Conservation (phyloP, 495 filamentous ascomycete genomes). For the Amphirosellinia nigrospora region DNA sequence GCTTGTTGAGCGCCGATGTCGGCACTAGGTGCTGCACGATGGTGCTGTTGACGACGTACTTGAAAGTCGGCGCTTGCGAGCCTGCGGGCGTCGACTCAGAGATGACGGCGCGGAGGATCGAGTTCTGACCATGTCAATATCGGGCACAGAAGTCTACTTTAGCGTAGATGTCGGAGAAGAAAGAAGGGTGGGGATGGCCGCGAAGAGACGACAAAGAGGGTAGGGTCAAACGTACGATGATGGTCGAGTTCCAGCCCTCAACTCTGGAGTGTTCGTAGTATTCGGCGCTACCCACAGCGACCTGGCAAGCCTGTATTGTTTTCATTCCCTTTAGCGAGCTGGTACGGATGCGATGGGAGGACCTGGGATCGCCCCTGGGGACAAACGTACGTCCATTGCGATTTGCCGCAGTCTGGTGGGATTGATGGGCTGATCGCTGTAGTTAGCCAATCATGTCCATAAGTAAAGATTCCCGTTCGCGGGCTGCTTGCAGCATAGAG, state of each 20-base stretch:
- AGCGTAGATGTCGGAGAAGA: neutral
- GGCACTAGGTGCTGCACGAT: conserved; percentile 88
- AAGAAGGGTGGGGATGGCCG: neutral
- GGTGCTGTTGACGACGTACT: conserved; percentile 95
- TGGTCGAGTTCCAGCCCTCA: conserved; percentile 82
- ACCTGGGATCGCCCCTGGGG: neutral
- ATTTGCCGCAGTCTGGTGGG: conserved; percentile 80
- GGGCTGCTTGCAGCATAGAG: neutral
- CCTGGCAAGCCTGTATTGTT: conserved; percentile 75
- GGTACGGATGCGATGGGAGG: neutral
- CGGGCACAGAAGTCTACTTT: neutral
- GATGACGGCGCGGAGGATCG: conserved; percentile 84
- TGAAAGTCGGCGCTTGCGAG: conserved; percentile 64
- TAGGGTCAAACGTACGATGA: conserved; percentile 71
- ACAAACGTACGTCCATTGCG: conserved; percentile 72
- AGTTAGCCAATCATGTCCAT: conserved; percentile 12
- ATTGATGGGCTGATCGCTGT: conserved; percentile 68
- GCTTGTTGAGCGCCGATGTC: conserved; percentile 60
- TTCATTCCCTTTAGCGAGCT: conserved; percentile 22
- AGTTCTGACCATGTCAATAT: conserved; percentile 62
- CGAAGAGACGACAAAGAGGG: neutral
- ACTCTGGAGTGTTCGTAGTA: conserved; percentile 84
- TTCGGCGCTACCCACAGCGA: conserved; percentile 69
- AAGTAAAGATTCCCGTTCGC: neutral
- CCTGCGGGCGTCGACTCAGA: conserved; percentile 72